phyloP scores from a whole-genome alignment of 2,329 filamentous ascomycete species.

The Penicillium brasilianum region DNA sequence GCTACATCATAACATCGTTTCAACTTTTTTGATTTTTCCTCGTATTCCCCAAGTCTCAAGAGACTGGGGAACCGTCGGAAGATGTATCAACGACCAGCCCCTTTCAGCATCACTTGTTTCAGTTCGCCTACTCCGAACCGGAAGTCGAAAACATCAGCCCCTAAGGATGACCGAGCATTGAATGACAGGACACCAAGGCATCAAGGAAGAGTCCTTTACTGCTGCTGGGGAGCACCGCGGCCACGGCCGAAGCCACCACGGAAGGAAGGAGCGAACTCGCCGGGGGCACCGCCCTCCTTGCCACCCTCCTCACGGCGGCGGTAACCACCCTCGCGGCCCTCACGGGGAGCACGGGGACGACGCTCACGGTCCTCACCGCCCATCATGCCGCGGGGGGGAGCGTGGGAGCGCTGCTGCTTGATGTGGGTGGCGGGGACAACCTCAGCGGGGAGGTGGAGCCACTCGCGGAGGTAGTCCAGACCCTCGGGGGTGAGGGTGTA shows the following conservation, averaged over 20 bases:
- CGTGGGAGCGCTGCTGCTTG: conserved; percentile 99
- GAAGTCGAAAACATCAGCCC: conserved; percentile 34
- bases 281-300: conserved; percentile 91
- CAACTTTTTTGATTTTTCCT: conserved; percentile 33
- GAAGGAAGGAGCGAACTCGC: conserved; percentile 92
- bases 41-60: conserved; percentile 30
- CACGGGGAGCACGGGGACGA: conserved; percentile 78
- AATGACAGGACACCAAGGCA: conserved; percentile 36
- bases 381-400: conserved; percentile 98
- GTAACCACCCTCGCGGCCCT: conserved; percentile 85
- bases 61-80: conserved; percentile 21
- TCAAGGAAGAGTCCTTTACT: conserved; percentile 46
- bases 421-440: conserved; percentile 99
- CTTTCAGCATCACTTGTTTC: conserved; percentile 30
- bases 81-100: conserved; percentile 31
- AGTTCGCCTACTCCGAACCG: conserved; percentile 37
- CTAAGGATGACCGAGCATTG: conserved; percentile 40
- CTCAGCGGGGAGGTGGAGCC: conserved; percentile 99
- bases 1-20: conserved; percentile 38
- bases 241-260: conserved; percentile 90
- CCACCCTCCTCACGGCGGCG: conserved; percentile 79
- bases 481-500: conserved; percentile 99
- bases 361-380: conserved; percentile 82
- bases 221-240: conserved; percentile 68
- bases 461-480: conserved; percentile 99